Conservation (phyloP, 225 moss, liverwort and hornwort species). For the Marchantia polymorpha region DNA sequence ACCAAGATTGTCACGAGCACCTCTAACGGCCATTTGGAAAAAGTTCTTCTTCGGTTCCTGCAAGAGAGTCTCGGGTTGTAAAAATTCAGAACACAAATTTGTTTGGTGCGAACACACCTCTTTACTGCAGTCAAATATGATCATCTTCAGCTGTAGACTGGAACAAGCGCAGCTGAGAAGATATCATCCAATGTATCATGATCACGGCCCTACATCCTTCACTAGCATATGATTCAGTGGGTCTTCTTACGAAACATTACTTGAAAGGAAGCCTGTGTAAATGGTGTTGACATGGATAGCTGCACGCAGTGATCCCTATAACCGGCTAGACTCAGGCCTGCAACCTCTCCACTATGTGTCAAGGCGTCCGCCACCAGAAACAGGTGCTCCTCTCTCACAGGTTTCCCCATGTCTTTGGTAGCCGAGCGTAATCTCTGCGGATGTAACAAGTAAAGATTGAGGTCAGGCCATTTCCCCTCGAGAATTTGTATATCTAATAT, state of each 20-base stretch:
- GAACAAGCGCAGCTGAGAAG: not conserved
- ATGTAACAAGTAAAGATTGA: not conserved
- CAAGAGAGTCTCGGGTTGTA: not conserved
- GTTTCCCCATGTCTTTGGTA: conserved; percentile 66
- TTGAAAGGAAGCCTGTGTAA: conserved; percentile 49
- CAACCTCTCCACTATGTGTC: conserved; percentile 61
- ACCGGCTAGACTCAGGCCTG: conserved; percentile 59
- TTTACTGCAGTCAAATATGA: too few species aligned
- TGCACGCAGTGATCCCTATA: conserved; percentile 52
- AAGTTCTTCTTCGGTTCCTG: conserved; percentile 79
- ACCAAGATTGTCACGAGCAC: conserved; percentile 56
- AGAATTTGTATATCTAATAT: not conserved
- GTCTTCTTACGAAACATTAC: conserved; percentile 16
- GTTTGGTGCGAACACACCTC: too few species aligned
- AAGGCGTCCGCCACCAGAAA: conserved; percentile 72
- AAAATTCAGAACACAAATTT: not conserved
- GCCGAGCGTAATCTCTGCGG: conserved; percentile 77
- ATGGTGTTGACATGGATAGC: conserved; percentile 40
- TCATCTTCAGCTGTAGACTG: not conserved
- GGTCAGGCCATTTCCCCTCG: not conserved
- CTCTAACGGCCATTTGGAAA: conserved; percentile 55
- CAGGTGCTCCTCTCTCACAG: conserved; percentile 63
- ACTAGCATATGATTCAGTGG: not conserved
- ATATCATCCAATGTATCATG: not conserved
- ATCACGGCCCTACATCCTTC: not conserved